Evolutionary conservation across 2,329 filamentous ascomycete species (phyloP), one percentile per base, ranked within the genome.

Genomic region (Alternaria arbusti): DNA sequence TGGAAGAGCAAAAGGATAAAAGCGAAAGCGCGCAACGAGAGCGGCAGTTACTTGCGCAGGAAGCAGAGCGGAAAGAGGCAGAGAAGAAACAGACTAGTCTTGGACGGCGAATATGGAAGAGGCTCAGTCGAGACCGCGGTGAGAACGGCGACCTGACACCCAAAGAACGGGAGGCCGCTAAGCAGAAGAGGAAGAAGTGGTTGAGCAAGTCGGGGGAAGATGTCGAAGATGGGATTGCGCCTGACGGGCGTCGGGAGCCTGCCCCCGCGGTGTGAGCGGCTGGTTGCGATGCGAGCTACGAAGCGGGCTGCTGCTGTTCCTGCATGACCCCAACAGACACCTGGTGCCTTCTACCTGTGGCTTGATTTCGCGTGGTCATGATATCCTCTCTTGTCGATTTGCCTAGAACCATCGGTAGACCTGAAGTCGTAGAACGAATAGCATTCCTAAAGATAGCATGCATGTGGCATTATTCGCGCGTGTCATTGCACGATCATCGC

Each of bases 21-120:
- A 88, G 85, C 30, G 82, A 86, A 67, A 85, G 82, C 65, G 89
- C 91, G 55, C 85, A 87, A 74, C 89, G 84, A 69, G 83, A 90
- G 78, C 86, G 89, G 69, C 85, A 86, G 43, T 81, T 83, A 5
- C 67, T 85, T 17, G 79, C 76, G 13, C 68, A 74, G 54, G 74
- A 81, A 64, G 75, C 74, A 23, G 74, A 82, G 59, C 84, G 80
- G 68, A 86, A 88, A 74, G 79, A 83, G 60, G 74, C 81, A 62
- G 78, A 84, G 54, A 70, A 67, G 50, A 74, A 72, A 56, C 73
- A 78, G 61, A 74, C 66, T 54, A 76, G 77, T 59, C 74, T 77
- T 67, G 59, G 66, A 36, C 70, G 69, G 51, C 69, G 72, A n/a
- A 59, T 80, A 11, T 77, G 72, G 73, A 74, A 68, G 47, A 73